These are phyloP conservation scores for Apophysomyces trapeziformis DNA, from an alignment of 371 early-diverging fungal genomes.

Conservation along the genomic window DNA sequence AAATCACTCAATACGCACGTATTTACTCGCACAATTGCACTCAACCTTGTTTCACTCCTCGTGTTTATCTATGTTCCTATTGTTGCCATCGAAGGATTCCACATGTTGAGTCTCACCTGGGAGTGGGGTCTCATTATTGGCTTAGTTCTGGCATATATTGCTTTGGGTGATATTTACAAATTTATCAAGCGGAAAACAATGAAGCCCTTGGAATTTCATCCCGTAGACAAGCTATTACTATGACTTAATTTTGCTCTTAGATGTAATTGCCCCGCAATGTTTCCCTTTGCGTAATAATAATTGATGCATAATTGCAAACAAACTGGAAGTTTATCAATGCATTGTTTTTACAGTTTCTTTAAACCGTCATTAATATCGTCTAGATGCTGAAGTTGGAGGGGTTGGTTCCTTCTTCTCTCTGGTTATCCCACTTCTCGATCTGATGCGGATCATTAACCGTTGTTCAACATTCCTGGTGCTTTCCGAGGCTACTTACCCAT, in stretches of 20 bases:
- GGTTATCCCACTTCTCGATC: constrained; percentile 85
- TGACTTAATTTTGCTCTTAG: background rate
- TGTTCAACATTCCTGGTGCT: background rate
- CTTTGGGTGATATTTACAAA: constrained; percentile 61
- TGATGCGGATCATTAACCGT: constrained; percentile 27
- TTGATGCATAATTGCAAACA: constrained; percentile 2
- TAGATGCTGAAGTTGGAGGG: constrained; percentile 64
- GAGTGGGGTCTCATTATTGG: constrained; percentile 76
- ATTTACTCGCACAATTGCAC: constrained; percentile 39
- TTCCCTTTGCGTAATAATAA: background rate
- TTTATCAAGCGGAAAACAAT: constrained; percentile 31
- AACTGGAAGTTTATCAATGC: background rate
- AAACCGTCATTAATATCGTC: constrained; percentile 17
- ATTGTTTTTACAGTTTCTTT: background rate
- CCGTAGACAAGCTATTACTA: constrained; percentile 4
- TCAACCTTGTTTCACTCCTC: constrained; percentile 52
- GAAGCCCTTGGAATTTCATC: constrained; percentile 30
- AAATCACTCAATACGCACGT: constrained; percentile 5
- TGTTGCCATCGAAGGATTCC: constrained; percentile 68
- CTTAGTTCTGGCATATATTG: constrained; percentile 53
- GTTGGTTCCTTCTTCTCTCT: constrained; percentile 80
- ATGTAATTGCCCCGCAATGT: background rate
- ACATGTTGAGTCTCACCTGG: constrained; percentile 66
- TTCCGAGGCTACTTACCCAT: constrained; percentile 67
- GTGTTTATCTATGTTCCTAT: constrained; percentile 72